These are phyloP conservation scores for Cercospora zeae-maydis DNA, from an alignment of 2,329 filamentous ascomycete genomes.

Conservation along the genomic window DNA sequence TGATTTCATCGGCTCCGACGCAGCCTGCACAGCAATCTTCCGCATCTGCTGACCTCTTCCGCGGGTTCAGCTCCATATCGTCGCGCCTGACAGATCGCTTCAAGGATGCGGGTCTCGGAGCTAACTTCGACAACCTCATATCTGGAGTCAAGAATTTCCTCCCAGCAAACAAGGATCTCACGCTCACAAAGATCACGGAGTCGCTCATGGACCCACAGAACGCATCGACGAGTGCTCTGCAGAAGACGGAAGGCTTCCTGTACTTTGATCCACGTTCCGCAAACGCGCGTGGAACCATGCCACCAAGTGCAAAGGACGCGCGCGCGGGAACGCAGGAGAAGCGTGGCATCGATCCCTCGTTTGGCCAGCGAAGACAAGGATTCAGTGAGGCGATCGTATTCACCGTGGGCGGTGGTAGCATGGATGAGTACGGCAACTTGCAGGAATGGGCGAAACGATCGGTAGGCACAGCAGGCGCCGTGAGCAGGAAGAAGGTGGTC, in stretches of 20 bases:
- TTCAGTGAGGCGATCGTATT: slow-evolving; percentile 43
- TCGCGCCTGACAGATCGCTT: slow-evolving; percentile 89
- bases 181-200: slow-evolving; percentile 95
- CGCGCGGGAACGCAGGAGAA: slow-evolving; percentile 38
- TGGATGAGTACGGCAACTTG: slow-evolving; percentile 97
- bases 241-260: slow-evolving; percentile 92
- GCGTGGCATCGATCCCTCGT: slow-evolving; percentile 27
- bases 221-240: slow-evolving; percentile 85
- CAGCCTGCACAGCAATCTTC: slow-evolving; percentile 56
- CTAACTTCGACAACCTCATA: slow-evolving; percentile 90
- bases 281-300: slow-evolving; percentile 88
- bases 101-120: slow-evolving; percentile 80
- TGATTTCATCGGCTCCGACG: slow-evolving; percentile 80
- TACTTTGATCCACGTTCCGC: slow-evolving; percentile 96
- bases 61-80: slow-evolving; percentile 87
- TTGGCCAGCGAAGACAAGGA: slow-evolving; percentile 33
- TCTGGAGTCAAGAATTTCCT: slow-evolving; percentile 97
- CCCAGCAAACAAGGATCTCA: slow-evolving; percentile 92
- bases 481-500: slow-evolving; percentile 73
- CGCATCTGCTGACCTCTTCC: slow-evolving; percentile 75
- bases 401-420: slow-evolving; percentile 76
- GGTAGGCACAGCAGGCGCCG: slow-evolving; percentile 50
- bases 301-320: slow-evolving; percentile 61
- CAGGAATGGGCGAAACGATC: slow-evolving; percentile 92
- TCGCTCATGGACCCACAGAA: slow-evolving; percentile 94